Percentiles rank a stretch among this genome's conserved stretches.
phyloP scores from a whole-genome alignment of 345 rosid species.

The Camelina laxa region DNA sequence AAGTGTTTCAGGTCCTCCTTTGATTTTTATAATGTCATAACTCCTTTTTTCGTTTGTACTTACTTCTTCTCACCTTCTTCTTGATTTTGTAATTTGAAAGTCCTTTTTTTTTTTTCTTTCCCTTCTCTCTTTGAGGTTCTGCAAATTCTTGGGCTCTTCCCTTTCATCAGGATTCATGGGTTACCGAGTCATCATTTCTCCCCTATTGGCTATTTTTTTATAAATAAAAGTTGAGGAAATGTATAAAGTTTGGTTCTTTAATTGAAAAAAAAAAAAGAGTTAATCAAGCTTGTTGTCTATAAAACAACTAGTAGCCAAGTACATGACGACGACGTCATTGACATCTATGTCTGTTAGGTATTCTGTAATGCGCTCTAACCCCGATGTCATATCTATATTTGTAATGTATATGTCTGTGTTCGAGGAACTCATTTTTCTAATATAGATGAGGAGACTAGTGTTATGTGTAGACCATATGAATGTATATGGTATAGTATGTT shows the following conservation, averaged over 20 bases:
- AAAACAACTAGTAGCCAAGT: conserved; percentile 40
- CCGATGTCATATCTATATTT: conserved; percentile 35
- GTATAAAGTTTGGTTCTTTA: conserved; percentile 14
- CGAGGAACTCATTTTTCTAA: conserved; percentile 31
- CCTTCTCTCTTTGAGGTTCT: conserved; percentile 30
- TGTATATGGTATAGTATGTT: background rate
- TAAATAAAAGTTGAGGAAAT: background rate
- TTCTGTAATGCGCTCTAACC: conserved; percentile 40
- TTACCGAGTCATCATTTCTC: conserved; percentile 37
- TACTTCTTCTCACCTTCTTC: background rate
- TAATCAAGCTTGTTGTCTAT: conserved; percentile 28
- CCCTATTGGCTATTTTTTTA: conserved; percentile 36
- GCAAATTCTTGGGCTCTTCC: conserved; percentile 38
- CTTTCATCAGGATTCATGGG: conserved; percentile 36
- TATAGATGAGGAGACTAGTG: background rate
- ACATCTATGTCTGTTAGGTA: conserved; percentile 40
- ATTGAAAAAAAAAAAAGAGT: background rate
- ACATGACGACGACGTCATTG: conserved; percentile 44
- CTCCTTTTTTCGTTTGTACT: conserved; percentile 17
- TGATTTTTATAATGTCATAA: conserved; percentile 32
- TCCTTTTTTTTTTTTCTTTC: conserved; percentile 2
- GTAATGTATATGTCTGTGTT: conserved; percentile 5
- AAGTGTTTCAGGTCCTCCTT: conserved; percentile 36
- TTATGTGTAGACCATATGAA: conserved; percentile 11
- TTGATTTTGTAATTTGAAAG: background rate